Conservation (phyloP, 805 yeast species). For the Candida arabinofermentans region DNA sequence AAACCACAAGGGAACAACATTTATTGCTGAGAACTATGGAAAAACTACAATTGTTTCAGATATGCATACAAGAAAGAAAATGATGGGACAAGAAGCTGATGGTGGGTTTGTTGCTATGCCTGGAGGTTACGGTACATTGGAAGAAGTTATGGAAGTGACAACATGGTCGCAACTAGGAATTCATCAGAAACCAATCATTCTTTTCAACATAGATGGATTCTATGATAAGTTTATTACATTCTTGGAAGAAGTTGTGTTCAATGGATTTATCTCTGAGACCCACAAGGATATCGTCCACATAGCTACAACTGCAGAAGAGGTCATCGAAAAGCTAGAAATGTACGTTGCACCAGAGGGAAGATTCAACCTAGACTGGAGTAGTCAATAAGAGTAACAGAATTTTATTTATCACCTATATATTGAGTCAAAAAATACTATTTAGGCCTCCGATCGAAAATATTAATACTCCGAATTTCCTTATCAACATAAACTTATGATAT, state of each 20-base stretch:
- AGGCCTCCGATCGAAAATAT: too few species aligned
- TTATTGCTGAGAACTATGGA: constrained; percentile 60
- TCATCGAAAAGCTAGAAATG: constrained; percentile 52
- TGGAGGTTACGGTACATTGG: constrained; percentile 89
- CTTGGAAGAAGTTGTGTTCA: constrained; percentile 51
- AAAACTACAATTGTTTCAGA: constrained; percentile 76
- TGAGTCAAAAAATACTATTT: background rate
- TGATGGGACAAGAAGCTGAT: constrained; percentile 84
- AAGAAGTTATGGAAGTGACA: constrained; percentile 84
- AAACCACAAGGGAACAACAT: constrained; percentile 60
- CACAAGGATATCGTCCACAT: constrained; percentile 67
- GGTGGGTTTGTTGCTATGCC: constrained; percentile 83
- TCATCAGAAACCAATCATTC: constrained; percentile 74
- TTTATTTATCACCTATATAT: background rate
- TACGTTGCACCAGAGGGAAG: constrained; percentile 70
- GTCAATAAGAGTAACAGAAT: background rate
- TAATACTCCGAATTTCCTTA: too few species aligned
- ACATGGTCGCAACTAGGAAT: constrained; percentile 91
- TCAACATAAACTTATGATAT: too few species aligned
- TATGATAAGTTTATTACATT: constrained; percentile 67
- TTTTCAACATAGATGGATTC: constrained; percentile 77
- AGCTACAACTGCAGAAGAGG: constrained; percentile 67
- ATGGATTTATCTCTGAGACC: constrained; percentile 64
- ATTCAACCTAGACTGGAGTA: constrained; percentile 65
- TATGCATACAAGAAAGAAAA: constrained; percentile 84